Conservation (phyloP, 345 rosid genomes). For the Cardamine occulta region DNA sequence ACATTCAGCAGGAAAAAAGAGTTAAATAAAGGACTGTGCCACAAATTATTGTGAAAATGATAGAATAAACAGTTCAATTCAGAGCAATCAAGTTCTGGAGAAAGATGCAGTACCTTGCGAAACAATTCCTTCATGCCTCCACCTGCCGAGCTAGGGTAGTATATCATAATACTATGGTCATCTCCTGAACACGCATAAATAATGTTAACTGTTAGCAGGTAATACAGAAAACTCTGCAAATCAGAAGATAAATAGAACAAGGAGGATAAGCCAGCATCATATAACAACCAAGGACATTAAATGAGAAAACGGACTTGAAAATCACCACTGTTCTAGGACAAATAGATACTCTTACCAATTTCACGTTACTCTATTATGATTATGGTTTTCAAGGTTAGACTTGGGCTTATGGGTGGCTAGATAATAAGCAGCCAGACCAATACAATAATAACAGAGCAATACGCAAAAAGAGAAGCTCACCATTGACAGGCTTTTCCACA, state of each 20-base stretch:
- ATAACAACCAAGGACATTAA: slow-evolving; percentile 5
- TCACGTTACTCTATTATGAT: not conserved
- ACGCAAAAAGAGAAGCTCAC: slow-evolving; percentile 48
- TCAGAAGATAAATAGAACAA: not conserved
- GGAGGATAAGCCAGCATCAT: too few species aligned
- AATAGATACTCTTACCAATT: not conserved
- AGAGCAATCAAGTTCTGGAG: slow-evolving; percentile 26
- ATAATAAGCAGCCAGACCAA: not conserved
- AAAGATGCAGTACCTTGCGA: slow-evolving; percentile 72
- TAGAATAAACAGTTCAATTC: slow-evolving; percentile 8
- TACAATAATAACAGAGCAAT: not conserved
- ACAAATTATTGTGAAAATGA: not conserved
- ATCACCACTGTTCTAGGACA: not conserved
- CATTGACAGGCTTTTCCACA: slow-evolving; percentile 98
- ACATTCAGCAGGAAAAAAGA: not conserved
- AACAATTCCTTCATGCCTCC: slow-evolving; percentile 99
- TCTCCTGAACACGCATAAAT: slow-evolving; percentile 62
- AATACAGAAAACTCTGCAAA: not conserved
- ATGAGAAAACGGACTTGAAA: not conserved
- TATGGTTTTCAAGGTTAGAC: not conserved
- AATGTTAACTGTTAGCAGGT: slow-evolving; percentile 7
- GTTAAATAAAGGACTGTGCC: slow-evolving; percentile 7
- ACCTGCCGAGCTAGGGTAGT: slow-evolving; percentile 99
- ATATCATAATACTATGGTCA: slow-evolving; percentile 98
- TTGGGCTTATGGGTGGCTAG: slow-evolving; percentile 4